Evolutionary conservation across 2,329 filamentous ascomycete genomes (phyloP).

Genomic region (Aspergillus awamori): DNA sequence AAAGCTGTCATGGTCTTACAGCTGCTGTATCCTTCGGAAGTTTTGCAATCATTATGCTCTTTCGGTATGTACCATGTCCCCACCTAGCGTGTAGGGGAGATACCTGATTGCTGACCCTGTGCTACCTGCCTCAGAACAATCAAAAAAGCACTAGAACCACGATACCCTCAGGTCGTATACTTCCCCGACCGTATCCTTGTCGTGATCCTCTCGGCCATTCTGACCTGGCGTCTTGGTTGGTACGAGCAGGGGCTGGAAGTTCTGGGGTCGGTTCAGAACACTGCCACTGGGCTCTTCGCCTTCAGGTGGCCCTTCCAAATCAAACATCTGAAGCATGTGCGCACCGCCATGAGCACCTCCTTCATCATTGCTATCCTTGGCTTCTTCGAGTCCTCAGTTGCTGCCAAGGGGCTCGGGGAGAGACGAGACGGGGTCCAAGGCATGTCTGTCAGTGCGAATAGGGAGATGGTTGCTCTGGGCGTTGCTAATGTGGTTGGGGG

Average conservation of each 20-base stretch:
- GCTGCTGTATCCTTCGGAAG: slow-evolving; percentile 74
- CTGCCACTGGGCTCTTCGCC: slow-evolving; percentile 70
- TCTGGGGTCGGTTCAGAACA: slow-evolving; percentile 77
- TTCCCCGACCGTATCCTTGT: slow-evolving; percentile 89
- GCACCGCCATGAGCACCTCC: slow-evolving; percentile 83
- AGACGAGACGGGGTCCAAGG: slow-evolving; percentile 70
- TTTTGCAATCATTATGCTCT: slow-evolving; percentile 88
- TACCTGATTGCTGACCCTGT: slow-evolving; percentile 4
- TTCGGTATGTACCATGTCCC: slow-evolving; percentile 59
- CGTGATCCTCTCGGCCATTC: slow-evolving; percentile 78
- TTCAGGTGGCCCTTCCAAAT: slow-evolving; percentile 85
- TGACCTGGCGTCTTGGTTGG: slow-evolving; percentile 78
- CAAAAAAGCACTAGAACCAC: slow-evolving; percentile 78
- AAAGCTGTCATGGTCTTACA: slow-evolving; percentile 72
- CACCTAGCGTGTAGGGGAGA: neutral
- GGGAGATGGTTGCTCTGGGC: slow-evolving; percentile 89
- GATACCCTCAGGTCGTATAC: slow-evolving; percentile 80
- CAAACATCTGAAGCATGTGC: slow-evolving; percentile 77
- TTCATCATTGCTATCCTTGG: slow-evolving; percentile 93
- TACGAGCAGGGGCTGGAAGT: slow-evolving; percentile 78
- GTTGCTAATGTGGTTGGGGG: slow-evolving; percentile 88
- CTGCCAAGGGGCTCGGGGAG: slow-evolving; percentile 81
- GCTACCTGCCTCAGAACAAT: slow-evolving; percentile 61
- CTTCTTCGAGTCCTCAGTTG: slow-evolving; percentile 98
- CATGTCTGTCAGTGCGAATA: slow-evolving; percentile 84